A percentile compares a stretch with the other conserved stretches of the same genome.
Conservation (phyloP, 805 yeast species). For the Saccharomycopsis selenospora region DNA sequence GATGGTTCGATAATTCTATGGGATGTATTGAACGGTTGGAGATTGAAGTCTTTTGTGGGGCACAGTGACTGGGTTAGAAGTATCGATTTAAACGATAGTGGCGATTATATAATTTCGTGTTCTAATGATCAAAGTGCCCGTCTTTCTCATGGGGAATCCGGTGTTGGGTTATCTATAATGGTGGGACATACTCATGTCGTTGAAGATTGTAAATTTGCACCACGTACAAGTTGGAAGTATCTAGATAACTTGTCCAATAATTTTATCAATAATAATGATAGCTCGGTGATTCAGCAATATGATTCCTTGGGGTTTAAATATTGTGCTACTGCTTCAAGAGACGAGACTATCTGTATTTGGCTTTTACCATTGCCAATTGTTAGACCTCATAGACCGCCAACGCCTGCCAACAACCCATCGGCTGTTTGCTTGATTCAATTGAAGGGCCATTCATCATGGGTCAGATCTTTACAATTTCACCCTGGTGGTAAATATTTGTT, state of each 20-base stretch:
- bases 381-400: constrained; percentile 47
- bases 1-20: constrained; percentile 56
- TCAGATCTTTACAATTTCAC: constrained; percentile 59
- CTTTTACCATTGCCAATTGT: constrained; percentile 57
- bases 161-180: constrained; percentile 59
- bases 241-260: constrained; percentile 40
- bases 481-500: constrained; percentile 67
- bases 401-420: constrained; percentile 52
- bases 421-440: constrained; percentile 53
- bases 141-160: constrained; percentile 56
- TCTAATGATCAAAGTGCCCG: constrained; percentile 74
- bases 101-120: constrained; percentile 59
- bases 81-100: constrained; percentile 39
- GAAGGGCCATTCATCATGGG: constrained; percentile 83
- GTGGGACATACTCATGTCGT: constrained; percentile 80
- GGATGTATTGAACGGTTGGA: constrained; percentile 64
- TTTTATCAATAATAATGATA: constrained; percentile 29
- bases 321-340: constrained; percentile 75
- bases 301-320: constrained; percentile 53
- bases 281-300: constrained; percentile 26
- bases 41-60: constrained; percentile 58
- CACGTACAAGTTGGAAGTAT: constrained; percentile 39
- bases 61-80: constrained; percentile 88
- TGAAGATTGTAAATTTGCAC: constrained; percentile 65
- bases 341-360: constrained; percentile 71